Conservation (phyloP, 192 early-diverging fungal genomes). For the Dissophora globulifera region DNA sequence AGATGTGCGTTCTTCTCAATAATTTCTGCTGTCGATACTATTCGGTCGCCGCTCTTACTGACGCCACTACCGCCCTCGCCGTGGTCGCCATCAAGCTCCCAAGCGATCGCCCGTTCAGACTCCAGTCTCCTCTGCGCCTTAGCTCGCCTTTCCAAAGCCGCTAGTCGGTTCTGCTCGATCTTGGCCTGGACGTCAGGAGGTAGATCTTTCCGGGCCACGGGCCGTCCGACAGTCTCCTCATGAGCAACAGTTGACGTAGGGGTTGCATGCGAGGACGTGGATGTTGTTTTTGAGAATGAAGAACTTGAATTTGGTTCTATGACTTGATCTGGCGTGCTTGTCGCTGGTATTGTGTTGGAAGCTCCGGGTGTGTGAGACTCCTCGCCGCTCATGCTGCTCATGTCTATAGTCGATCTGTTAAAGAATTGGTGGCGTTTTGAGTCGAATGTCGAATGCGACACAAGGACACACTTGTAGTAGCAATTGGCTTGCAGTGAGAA, state of each 20-base stretch:
- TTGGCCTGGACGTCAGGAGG: slow-evolving; percentile 37
- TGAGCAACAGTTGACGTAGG: slow-evolving; percentile 12
- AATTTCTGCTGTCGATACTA: background rate
- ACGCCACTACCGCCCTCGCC: background rate
- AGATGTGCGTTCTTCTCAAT: slow-evolving; percentile 23
- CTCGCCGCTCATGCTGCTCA: no score
- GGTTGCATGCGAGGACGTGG: background rate
- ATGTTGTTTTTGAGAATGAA: background rate
- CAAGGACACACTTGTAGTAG: no score
- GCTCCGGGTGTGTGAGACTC: background rate
- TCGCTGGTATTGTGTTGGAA: background rate
- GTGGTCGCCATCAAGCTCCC: slow-evolving; percentile 26
- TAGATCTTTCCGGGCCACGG: slow-evolving; percentile 25
- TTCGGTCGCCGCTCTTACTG: no score
- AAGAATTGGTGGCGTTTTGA: slow-evolving; percentile 28
- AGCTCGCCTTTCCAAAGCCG: slow-evolving; percentile 34
- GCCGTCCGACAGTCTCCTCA: slow-evolving; percentile 30
- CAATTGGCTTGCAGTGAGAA: background rate
- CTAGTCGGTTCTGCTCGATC: slow-evolving; percentile 42
- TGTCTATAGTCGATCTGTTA: no score
- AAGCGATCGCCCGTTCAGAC: slow-evolving; percentile 18
- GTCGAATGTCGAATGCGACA: background rate
- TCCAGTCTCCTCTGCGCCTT: slow-evolving; percentile 22
- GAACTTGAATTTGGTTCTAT: no score
- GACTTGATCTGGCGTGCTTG: background rate